phyloP scores from a whole-genome alignment of 805 yeast species.

The Myxozyma monticola region DNA sequence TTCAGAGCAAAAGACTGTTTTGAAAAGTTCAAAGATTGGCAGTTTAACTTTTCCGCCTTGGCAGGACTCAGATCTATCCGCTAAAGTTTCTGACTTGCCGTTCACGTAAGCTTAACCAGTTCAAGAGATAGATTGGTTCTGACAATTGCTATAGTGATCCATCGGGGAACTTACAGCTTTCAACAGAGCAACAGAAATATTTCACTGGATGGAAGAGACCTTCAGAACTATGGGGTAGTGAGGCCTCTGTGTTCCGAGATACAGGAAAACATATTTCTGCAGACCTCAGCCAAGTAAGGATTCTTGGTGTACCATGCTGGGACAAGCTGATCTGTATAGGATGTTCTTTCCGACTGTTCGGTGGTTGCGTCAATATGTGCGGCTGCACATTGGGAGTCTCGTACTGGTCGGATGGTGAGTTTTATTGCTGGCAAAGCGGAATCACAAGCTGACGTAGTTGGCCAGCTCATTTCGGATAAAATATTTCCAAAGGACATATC shows the following conservation, averaged over 20 bases:
- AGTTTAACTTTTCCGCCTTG: slow-evolving; percentile 26
- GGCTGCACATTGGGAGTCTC: slow-evolving; percentile 39
- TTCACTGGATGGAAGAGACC: slow-evolving; percentile 32
- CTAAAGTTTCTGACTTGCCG: background rate
- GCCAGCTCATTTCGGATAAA: slow-evolving; percentile 24
- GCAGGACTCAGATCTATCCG: slow-evolving; percentile 10
- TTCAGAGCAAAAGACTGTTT: slow-evolving; percentile 12
- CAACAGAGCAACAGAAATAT: slow-evolving; percentile 18
- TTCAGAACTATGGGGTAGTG: slow-evolving; percentile 13
- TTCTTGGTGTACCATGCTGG: background rate
- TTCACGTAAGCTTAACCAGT: slow-evolving; percentile 13
- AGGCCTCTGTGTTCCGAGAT: slow-evolving; percentile 2
- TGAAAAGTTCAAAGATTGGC: slow-evolving; percentile 23
- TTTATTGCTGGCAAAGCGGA: too few species aligned
- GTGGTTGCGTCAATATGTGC: slow-evolving; percentile 69
- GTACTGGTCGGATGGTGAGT: slow-evolving; percentile 20
- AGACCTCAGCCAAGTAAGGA: slow-evolving; percentile 20
- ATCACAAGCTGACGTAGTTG: background rate
- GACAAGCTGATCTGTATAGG: slow-evolving; percentile 26
- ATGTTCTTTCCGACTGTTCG: slow-evolving; percentile 61
- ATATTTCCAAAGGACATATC: slow-evolving; percentile 35
- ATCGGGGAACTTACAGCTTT: slow-evolving; percentile 8
- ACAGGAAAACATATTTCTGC: background rate
- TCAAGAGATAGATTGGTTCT: too few species aligned
- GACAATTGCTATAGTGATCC: slow-evolving; percentile 25